Evolutionary conservation across 2,329 filamentous ascomycete species (phyloP).

Genomic region (Tolypocladium tundrense): DNA sequence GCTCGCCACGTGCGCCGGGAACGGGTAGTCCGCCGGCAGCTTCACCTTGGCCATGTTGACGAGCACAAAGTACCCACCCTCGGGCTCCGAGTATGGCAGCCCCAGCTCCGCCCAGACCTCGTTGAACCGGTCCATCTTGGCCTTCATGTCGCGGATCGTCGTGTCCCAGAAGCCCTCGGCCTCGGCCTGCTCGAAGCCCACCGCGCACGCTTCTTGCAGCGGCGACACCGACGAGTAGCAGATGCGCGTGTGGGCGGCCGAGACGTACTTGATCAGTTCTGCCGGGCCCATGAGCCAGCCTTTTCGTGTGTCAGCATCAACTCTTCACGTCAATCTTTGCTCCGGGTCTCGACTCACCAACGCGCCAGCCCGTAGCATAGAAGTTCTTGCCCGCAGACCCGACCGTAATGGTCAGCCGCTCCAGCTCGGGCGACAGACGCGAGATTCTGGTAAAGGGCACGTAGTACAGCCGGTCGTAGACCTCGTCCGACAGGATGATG

Average conservation of each 20-base stretch:
- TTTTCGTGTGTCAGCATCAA: neutral
- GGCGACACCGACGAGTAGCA: slow-evolving; percentile 93
- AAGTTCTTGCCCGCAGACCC: slow-evolving; percentile 97
- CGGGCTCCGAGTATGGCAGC: slow-evolving; percentile 79
- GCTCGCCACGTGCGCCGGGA: slow-evolving; percentile 78
- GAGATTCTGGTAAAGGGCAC: slow-evolving; percentile 89
- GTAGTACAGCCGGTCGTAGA: slow-evolving; percentile 94
- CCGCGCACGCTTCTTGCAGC: slow-evolving; percentile 85
- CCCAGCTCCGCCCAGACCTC: slow-evolving; percentile 65
- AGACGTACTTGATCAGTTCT: slow-evolving; percentile 82
- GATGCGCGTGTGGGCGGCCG: slow-evolving; percentile 88
- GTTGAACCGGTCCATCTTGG: slow-evolving; percentile 81
- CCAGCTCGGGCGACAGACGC: slow-evolving; percentile 82
- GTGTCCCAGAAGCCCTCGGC: slow-evolving; percentile 77
- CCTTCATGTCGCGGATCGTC: slow-evolving; percentile 77
- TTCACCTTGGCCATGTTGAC: slow-evolving; percentile 86
- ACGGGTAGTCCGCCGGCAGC: slow-evolving; percentile 73
- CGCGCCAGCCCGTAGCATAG: slow-evolving; percentile 94
- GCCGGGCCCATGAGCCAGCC: slow-evolving; percentile 88
- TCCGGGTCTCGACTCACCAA: slow-evolving; percentile 34
- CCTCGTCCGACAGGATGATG: slow-evolving; percentile 84
- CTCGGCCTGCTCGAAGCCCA: slow-evolving; percentile 89
- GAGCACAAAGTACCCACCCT: slow-evolving; percentile 95
- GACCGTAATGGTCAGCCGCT: slow-evolving; percentile 80
- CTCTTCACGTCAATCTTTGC: neutral